phyloP scores from a whole-genome alignment of 371 early-diverging fungal species.

The Mucor velutinosus region DNA sequence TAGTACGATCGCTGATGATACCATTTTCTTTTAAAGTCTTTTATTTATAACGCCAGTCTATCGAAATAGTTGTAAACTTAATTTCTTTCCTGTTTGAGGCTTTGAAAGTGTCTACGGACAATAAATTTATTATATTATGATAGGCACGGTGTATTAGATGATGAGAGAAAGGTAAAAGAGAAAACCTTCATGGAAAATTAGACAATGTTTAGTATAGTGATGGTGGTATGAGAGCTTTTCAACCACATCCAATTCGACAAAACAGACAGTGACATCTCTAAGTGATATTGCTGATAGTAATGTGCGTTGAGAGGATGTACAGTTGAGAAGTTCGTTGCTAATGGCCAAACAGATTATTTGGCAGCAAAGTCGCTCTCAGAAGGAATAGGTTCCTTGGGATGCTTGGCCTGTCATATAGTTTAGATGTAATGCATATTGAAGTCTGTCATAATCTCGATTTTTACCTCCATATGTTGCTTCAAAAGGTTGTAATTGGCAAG shows the following conservation, averaged over 20 bases:
- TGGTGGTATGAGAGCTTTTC: not conserved
- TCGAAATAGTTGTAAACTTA: too few species aligned
- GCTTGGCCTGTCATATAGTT: slow-evolving; percentile 48
- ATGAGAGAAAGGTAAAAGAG: not conserved
- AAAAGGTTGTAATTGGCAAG: slow-evolving; percentile 61
- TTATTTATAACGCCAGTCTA: too few species aligned
- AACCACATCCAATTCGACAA: not conserved
- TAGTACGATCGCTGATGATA: too few species aligned
- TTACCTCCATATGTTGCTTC: slow-evolving; percentile 65
- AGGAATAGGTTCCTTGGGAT: slow-evolving; percentile 57
- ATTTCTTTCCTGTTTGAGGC: too few species aligned
- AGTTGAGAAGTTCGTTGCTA: not conserved
- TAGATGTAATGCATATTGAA: not conserved
- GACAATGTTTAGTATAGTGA: not conserved
- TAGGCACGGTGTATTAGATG: not conserved
- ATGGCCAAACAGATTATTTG: not conserved
- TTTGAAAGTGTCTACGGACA: too few species aligned
- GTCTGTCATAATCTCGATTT: not conserved
- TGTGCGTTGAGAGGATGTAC: not conserved
- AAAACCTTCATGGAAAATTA: not conserved
- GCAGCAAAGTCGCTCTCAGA: slow-evolving; percentile 35
- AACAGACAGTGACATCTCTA: not conserved
- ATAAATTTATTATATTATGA: not conserved
- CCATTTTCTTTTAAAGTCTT: too few species aligned
- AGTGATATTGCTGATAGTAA: not conserved